Conservation (phyloP, 106 monocot species). For the Narthecium ossifragum region DNA sequence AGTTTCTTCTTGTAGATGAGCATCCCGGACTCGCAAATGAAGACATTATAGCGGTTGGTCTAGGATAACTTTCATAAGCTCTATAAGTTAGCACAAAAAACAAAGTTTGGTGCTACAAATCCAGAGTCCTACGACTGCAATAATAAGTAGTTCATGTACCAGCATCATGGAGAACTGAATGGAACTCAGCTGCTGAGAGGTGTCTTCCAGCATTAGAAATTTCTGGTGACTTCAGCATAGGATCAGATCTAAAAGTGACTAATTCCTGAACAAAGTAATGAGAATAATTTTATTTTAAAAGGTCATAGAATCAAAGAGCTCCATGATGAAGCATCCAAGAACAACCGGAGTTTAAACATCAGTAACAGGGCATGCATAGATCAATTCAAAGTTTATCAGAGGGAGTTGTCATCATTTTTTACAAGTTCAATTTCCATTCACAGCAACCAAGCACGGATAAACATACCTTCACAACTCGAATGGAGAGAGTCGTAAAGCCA, state of each 20-base stretch:
- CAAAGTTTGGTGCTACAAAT: too few relatives aligned
- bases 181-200: conserved; percentile 80
- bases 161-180: conserved; percentile 57
- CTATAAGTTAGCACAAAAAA: too few relatives aligned
- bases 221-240: conserved; percentile 41
- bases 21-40: too few relatives aligned
- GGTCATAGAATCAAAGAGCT: neutral
- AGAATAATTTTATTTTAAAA: neutral
- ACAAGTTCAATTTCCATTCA: neutral
- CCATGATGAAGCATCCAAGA: neutral
- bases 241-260: conserved; percentile 73
- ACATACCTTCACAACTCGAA: conserved; percentile 79
- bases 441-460: neutral
- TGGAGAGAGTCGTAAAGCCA: conserved; percentile 72
- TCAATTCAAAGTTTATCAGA: too few relatives aligned
- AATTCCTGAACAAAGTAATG: conserved; percentile 46
- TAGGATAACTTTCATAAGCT: too few relatives aligned
- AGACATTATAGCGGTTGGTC: too few relatives aligned
- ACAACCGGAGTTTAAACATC: too few relatives aligned
- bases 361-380: too few relatives aligned
- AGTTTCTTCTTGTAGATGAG: neutral
- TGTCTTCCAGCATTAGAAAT: conserved; percentile 81
- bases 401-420: too few relatives aligned
- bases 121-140: too few relatives aligned
- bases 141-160: conserved; percentile 34